A percentile compares a stretch with the other conserved stretches of the same genome.
Conservation (phyloP, 805 yeast species). For the Zygoascus tannicola region DNA sequence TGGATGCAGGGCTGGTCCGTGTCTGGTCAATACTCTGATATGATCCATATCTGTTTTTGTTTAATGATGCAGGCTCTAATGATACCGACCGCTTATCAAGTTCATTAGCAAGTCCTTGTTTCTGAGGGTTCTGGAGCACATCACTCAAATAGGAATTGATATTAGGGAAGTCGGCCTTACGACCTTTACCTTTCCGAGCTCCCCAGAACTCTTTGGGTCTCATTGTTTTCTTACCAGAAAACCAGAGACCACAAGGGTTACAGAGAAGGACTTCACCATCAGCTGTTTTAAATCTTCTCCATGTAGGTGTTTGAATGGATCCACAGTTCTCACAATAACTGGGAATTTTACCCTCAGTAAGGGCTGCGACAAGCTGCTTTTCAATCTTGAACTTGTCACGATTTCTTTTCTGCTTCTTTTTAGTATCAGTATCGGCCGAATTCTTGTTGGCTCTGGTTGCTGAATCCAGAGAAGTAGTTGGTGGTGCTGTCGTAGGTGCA, state of each 20-base stretch:
- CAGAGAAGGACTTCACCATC: slow-evolving; percentile 15
- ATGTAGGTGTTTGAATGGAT: slow-evolving; percentile 22
- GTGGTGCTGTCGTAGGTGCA: neutral
- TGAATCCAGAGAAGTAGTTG: no score
- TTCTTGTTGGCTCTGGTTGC: no score
- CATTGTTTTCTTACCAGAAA: slow-evolving; percentile 15
- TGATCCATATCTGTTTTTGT: no score
- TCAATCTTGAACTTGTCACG: slow-evolving; percentile 6
- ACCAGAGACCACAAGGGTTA: slow-evolving; percentile 24
- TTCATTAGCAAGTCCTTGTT: neutral
- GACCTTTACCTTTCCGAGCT: slow-evolving; percentile 5
- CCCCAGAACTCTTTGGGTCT: slow-evolving; percentile 20
- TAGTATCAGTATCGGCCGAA: neutral
- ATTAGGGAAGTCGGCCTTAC: neutral
- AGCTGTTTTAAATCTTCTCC: slow-evolving; percentile 19
- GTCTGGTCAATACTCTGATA: no score
- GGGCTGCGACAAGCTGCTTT: slow-evolving; percentile 9
- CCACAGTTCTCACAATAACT: slow-evolving; percentile 27
- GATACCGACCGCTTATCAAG: neutral
- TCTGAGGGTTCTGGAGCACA: neutral
- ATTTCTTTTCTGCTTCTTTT: neutral
- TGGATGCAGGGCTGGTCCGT: neutral
- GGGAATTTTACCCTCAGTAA: slow-evolving; percentile 20
- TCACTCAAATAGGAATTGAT: slow-evolving; percentile 1
- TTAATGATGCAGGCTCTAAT: neutral